Percentiles rank a stretch among this genome's conserved stretches.
Conservation (phyloP, 78 protist genomes). For the Anaeramoeba flamelloides region DNA sequence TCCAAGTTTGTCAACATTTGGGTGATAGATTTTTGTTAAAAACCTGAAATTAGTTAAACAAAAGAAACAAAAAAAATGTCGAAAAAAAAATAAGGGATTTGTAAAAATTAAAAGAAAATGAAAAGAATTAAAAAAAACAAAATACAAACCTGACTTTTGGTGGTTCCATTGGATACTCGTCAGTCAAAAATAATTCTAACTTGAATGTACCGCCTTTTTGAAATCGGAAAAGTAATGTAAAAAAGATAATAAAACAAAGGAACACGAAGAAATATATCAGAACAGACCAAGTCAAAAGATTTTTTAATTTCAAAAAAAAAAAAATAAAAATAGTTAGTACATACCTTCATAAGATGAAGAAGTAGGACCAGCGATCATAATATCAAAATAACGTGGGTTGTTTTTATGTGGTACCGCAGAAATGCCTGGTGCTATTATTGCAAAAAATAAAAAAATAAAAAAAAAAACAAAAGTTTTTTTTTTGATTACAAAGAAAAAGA, state of each 20-base stretch:
- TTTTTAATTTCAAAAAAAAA: no score
- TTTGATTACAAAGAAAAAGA: no score
- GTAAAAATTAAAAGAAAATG: no score
- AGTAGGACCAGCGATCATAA: background rate
- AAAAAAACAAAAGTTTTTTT: background rate
- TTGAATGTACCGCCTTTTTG: conserved; percentile 59
- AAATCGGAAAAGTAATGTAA: background rate
- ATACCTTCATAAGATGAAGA: background rate
- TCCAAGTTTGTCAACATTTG: conserved; percentile 82
- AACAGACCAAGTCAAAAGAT: background rate
- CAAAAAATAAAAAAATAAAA: background rate
- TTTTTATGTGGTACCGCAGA: background rate
- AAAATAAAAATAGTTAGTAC: background rate
- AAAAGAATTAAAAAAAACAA: no score
- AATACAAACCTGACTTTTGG: conserved; percentile 74
- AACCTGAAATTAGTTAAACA: no score
- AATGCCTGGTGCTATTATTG: background rate
- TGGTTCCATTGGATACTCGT: conserved; percentile 88
- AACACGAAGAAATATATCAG: background rate
- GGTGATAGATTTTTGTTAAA: conserved; percentile 81
- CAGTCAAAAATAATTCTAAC: conserved; percentile 79
- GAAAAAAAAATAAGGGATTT: no score
- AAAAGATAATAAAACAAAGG: background rate
- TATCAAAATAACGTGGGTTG: background rate
- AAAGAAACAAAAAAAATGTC: no score